These are phyloP conservation scores for Neurospora sp. DNA, from an alignment of 495 filamentous ascomycete genomes.

Conservation along the genomic window DNA sequence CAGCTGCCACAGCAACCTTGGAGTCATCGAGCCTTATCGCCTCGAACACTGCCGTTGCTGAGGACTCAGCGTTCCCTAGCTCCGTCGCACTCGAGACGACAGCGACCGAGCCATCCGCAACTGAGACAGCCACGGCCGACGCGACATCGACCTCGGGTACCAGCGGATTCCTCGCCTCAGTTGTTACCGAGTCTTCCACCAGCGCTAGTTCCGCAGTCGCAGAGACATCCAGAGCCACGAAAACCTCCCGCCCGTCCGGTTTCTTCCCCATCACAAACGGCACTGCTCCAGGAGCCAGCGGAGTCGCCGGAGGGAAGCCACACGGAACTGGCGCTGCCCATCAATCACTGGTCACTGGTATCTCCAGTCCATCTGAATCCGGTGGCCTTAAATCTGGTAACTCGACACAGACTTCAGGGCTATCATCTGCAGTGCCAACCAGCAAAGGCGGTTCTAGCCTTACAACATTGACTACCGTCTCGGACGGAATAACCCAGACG, in stretches of 20 bases:
- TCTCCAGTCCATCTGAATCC: not conserved
- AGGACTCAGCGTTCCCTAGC: not conserved
- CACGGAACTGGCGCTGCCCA: not conserved
- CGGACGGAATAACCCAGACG: slow-evolving; percentile 1
- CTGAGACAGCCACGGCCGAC: not conserved
- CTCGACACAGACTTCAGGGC: not conserved
- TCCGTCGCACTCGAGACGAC: not conserved
- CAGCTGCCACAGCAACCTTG: not conserved
- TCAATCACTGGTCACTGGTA: not conserved
- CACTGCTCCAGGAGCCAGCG: not conserved
- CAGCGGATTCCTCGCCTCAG: not conserved
- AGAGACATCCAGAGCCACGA: not conserved
- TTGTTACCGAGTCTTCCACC: not conserved
- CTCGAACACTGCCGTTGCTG: not conserved
- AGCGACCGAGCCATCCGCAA: not conserved
- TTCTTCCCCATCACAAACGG: not conserved
- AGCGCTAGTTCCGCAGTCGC: not conserved
- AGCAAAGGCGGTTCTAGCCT: not conserved
- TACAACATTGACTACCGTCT: slow-evolving; percentile 1
- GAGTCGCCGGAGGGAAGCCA: not conserved
- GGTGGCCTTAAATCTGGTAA: not conserved
- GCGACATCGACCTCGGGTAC: not conserved
- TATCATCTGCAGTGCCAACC: not conserved
- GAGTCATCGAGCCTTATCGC: not conserved
- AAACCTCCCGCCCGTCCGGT: not conserved